These are phyloP conservation scores for Podospora pseudocomata DNA, from an alignment of 495 filamentous ascomycete species.

Conservation along the genomic window DNA sequence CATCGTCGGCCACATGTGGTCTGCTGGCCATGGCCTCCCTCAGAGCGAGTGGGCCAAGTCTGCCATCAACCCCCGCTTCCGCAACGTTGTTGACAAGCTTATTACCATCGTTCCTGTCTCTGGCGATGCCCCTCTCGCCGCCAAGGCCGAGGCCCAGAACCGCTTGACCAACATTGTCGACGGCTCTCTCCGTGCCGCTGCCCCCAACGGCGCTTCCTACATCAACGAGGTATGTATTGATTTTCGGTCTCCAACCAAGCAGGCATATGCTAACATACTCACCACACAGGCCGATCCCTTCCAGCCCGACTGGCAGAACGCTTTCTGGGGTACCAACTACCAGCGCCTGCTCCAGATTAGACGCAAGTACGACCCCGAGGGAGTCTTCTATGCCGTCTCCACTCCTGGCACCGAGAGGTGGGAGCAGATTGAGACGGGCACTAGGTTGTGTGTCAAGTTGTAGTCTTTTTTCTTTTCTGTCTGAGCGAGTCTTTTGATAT, in stretches of 20 bases:
- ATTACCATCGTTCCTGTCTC: slow-evolving; percentile 41
- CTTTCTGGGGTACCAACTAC: slow-evolving; percentile 56
- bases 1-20: slow-evolving; percentile 50
- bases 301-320: slow-evolving; percentile 53
- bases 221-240: slow-evolving; percentile 39
- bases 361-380: slow-evolving; percentile 54
- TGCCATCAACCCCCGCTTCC: slow-evolving; percentile 41
- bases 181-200: slow-evolving; percentile 41
- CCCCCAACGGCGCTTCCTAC: slow-evolving; percentile 41
- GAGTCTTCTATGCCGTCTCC: slow-evolving; percentile 48
- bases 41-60: slow-evolving; percentile 30
- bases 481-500: not conserved
- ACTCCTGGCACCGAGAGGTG: slow-evolving; percentile 45
- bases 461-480: slow-evolving; percentile 6
- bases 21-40: slow-evolving; percentile 41
- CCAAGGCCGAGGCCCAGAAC: slow-evolving; percentile 38
- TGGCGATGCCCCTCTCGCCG: slow-evolving; percentile 33
- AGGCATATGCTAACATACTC: slow-evolving; percentile 9
- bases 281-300: slow-evolving; percentile 45
- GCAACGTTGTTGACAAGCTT: slow-evolving; percentile 46
- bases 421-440: slow-evolving; percentile 44
- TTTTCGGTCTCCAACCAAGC: not conserved
- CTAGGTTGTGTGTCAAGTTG: slow-evolving; percentile 39
- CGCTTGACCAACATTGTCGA: slow-evolving; percentile 44
- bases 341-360: slow-evolving; percentile 45